A percentile compares a stretch with the other conserved stretches of the same genome.
These are phyloP conservation scores for Paramecium pentaurelia DNA, from an alignment of 73 alveolate genomes.

Conservation along the genomic window DNA sequence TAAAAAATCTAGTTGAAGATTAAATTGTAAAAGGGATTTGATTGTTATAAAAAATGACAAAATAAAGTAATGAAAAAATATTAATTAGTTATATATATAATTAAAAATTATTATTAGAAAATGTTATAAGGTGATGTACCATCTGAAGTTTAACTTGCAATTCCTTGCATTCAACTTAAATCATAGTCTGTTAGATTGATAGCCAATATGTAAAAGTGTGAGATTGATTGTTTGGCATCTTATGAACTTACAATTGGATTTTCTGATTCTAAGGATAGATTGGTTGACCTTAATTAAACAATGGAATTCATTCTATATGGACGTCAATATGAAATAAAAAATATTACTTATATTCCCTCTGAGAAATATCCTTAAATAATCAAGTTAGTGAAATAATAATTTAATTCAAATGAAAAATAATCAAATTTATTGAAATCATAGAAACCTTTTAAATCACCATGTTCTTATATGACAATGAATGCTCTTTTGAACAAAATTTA, in stretches of 20 bases:
- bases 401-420: neutral
- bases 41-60: neutral
- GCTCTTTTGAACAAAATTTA: neutral
- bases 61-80: neutral
- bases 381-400: neutral
- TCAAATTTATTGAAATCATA: neutral
- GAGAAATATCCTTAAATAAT: neutral
- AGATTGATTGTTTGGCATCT: constrained; percentile 4
- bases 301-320: constrained; percentile 18
- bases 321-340: neutral
- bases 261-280: neutral
- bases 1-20: no score
- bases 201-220: neutral
- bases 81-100: neutral
- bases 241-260: constrained; percentile 37
- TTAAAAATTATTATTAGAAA: neutral
- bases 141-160: neutral
- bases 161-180: constrained; percentile 19
- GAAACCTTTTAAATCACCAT: constrained; percentile 8
- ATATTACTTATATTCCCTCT: neutral
- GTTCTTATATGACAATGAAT: neutral
- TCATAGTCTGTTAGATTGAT: neutral
- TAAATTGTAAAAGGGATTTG: neutral
- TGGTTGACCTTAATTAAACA: neutral
- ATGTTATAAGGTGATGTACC: neutral